Conservation (phyloP, 192 early-diverging fungal species). For the Lunasporangiospora selenospora region DNA sequence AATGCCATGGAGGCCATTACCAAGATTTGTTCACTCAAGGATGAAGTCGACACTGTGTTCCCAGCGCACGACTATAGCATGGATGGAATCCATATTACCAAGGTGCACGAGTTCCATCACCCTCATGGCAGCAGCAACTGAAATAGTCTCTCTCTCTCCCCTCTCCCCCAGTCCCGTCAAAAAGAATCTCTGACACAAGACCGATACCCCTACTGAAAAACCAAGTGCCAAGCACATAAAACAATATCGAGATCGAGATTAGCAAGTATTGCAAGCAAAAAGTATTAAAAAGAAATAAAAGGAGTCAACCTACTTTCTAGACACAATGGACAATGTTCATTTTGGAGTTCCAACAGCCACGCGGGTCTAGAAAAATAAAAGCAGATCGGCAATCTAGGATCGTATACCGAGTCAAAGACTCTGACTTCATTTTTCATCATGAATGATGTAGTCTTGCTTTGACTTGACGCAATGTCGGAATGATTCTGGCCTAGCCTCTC, state of each 20-base stretch:
- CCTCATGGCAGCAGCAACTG: neutral
- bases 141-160: too few species aligned
- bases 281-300: neutral
- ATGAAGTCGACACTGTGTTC: conserved; percentile 40
- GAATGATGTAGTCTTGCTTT: neutral
- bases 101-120: conserved; percentile 35
- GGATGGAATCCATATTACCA: conserved; percentile 43
- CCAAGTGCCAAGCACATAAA: neutral
- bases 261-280: neutral
- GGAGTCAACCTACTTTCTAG: too few species aligned
- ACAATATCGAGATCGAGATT: neutral
- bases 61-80: conserved; percentile 42
- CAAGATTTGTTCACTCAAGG: conserved; percentile 28
- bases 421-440: neutral
- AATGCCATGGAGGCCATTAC: conserved; percentile 39
- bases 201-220: neutral
- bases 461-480: neutral
- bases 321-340: too few species aligned
- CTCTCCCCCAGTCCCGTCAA: neutral
- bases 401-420: neutral
- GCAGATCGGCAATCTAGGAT: neutral
- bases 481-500: neutral
- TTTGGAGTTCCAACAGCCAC: neutral
- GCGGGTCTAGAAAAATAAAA: neutral
- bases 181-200: neutral